A percentile compares a stretch with the other conserved stretches of the same genome.
Conservation (phyloP, 1,284 basidiomycete genomes). For the Prillingera fragicola region DNA sequence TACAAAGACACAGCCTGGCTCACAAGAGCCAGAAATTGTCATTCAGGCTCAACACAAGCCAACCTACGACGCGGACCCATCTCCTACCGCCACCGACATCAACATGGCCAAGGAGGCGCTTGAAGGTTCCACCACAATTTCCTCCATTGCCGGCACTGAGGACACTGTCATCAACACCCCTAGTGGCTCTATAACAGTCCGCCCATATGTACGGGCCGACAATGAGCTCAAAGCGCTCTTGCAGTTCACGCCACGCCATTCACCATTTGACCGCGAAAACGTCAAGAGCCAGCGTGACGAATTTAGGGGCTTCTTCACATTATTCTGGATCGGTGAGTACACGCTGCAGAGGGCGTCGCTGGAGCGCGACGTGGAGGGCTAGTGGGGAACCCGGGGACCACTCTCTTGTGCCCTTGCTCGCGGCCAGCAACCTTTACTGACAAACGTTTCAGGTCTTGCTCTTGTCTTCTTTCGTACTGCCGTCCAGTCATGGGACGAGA, state of each 20-base stretch:
- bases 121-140: too few relatives aligned
- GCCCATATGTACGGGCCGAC: constrained; percentile 40
- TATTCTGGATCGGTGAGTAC: constrained; percentile 65
- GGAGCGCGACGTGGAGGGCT: not conserved
- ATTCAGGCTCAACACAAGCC: not conserved
- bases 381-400: not conserved
- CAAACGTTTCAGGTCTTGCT: constrained; percentile 58
- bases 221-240: constrained; percentile 57
- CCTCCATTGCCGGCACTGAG: constrained; percentile 26
- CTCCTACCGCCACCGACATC: constrained; percentile 1
- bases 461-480: constrained; percentile 73
- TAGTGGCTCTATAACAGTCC: constrained; percentile 34
- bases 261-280: constrained; percentile 76
- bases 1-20: too few relatives aligned
- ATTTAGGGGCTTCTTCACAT: constrained; percentile 86
- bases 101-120: not conserved
- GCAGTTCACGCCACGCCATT: constrained; percentile 75
- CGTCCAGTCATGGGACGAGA: constrained; percentile 64
- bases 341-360: too few relatives aligned
- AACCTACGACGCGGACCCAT: not conserved
- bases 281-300: constrained; percentile 67
- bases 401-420: not conserved
- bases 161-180: constrained; percentile 37
- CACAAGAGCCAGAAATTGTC: too few relatives aligned
- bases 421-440: not conserved